Conservation (phyloP, 768 basidiomycete genomes). For the Zangia roseola region DNA sequence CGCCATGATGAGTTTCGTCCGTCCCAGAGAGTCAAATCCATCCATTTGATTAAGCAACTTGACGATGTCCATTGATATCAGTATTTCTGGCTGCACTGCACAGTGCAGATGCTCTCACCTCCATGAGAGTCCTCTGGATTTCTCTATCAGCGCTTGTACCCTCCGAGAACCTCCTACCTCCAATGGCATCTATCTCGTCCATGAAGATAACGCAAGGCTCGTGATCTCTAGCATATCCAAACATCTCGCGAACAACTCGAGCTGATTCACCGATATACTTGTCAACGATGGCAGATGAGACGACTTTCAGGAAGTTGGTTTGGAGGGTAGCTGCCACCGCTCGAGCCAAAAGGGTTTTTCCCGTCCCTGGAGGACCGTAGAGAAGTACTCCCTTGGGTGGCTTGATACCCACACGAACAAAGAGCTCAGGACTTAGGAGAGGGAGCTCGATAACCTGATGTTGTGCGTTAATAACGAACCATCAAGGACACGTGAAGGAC, state of each 20-base stretch:
- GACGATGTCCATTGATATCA: not conserved
- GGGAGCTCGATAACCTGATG: conserved; percentile 91
- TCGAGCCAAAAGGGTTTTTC: conserved; percentile 92
- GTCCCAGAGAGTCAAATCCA: conserved; percentile 95
- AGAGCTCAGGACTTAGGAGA: conserved; percentile 90
- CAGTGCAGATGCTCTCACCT: conserved; percentile 44
- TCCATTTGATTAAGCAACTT: conserved; percentile 99
- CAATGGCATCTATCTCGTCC: conserved; percentile 98
- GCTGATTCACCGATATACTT: conserved; percentile 99
- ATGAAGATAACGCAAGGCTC: conserved; percentile 99
- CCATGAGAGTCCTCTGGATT: conserved; percentile 98
- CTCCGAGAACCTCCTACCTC: conserved; percentile 87
- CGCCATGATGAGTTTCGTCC: conserved; percentile 99
- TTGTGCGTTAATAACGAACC: not conserved
- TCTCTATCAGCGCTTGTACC: conserved; percentile 98
- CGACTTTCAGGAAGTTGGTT: conserved; percentile 98
- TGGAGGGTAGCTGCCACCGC: conserved; percentile 94
- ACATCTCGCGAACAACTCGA: conserved; percentile 96
- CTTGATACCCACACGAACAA: conserved; percentile 92
- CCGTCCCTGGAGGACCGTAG: conserved; percentile 95
- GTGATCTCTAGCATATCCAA: conserved; percentile 95
- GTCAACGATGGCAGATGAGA: conserved; percentile 96
- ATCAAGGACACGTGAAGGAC: not conserved
- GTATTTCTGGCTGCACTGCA: not conserved
- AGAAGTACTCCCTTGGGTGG: conserved; percentile 96